Base-by-base conservation (phyloP, 352 stramenopile species). In the Globisporangium rhizosaccharum region DNA sequence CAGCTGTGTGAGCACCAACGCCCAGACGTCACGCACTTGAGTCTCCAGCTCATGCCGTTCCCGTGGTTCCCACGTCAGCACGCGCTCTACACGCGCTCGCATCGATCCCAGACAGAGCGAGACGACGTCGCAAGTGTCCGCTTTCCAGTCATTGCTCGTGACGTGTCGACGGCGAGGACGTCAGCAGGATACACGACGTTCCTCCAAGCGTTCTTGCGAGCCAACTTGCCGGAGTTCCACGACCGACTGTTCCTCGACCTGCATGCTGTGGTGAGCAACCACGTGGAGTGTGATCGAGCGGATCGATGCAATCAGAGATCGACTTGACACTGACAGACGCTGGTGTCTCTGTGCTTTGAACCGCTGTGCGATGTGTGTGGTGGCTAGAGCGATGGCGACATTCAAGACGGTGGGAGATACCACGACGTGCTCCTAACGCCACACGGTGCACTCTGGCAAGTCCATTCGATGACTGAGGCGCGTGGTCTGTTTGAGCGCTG, bases 1-100 rank as follows among this genome's bases (percentile, higher is more conserved):
- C 77, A 87, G 61, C 49, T 57, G 12, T 94, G 84, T 51, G 82
- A 92, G 67, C 53, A 65, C 2, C 33, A 67, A 23, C 70, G 82
- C 4, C 57, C 51, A 11, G 85, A 94, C 56, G 79, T 94, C 23
- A 72, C 64, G 9, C 81, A 88, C 53, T 46, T 92, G 26, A 92
- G 75, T 46, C 67, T 93, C 12, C 85, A 94, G 60, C 69, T 96
- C n/a, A 76, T 94, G 67, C 76, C 86, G 15, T 94, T 90, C 68
- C 75, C 70, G n/a, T 93, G 86, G 86, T 96, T 91, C 64, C 8
- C 59, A 39, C 63, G 66, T 1, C 73, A 87, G 39, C 73, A 82
- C 20, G 36, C 9, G 20, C 30, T 87, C 12, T 78, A 85, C 56
- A 54, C 45, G 9, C 2, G 14, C 10, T 51, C 36, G 0, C 51